Conservation (phyloP, 2,329 filamentous ascomycete species). For the Pseudogymnoascus sp. region DNA sequence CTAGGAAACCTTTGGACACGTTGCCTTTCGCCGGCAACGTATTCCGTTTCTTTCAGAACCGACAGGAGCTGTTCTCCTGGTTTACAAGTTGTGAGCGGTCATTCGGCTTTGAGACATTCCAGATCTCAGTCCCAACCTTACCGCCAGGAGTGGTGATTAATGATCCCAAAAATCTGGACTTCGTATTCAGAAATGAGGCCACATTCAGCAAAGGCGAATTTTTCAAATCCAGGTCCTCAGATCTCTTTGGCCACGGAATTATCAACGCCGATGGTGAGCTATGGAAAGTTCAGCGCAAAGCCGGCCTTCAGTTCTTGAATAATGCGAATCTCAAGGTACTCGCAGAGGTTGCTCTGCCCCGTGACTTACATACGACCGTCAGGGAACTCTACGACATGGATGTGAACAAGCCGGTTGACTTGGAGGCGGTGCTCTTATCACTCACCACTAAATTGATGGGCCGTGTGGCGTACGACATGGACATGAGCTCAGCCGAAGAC, state of each 20-base stretch:
- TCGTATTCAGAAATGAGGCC: conserved; percentile 53
- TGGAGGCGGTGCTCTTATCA: conserved; percentile 56
- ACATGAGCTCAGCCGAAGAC: conserved; percentile 55
- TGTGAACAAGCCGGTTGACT: conserved; percentile 36
- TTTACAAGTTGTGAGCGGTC: conserved; percentile 51
- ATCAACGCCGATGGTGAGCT: conserved; percentile 60
- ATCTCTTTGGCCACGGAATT: conserved; percentile 60
- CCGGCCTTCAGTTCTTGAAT: conserved; percentile 53
- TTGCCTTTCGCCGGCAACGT: conserved; percentile 54
- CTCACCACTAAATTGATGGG: conserved; percentile 61
- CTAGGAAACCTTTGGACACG: conserved; percentile 28
- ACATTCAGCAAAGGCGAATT: conserved; percentile 57
- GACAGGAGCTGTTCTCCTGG: conserved; percentile 56
- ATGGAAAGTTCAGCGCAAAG: conserved; percentile 58
- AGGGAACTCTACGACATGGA: conserved; percentile 31
- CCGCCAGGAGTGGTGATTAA: conserved; percentile 58
- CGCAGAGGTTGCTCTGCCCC: conserved; percentile 50
- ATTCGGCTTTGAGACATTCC: conserved; percentile 54
- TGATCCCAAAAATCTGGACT: conserved; percentile 56
- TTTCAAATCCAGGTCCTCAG: conserved; percentile 53
- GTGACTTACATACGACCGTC: conserved; percentile 42
- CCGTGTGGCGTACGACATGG: conserved; percentile 64
- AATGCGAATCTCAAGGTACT: conserved; percentile 50
- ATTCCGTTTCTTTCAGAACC: conserved; percentile 52
- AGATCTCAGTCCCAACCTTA: conserved; percentile 55